phyloP scores from a whole-genome alignment of 352 stramenopile genomes.

The Saprolegnia diclina region DNA sequence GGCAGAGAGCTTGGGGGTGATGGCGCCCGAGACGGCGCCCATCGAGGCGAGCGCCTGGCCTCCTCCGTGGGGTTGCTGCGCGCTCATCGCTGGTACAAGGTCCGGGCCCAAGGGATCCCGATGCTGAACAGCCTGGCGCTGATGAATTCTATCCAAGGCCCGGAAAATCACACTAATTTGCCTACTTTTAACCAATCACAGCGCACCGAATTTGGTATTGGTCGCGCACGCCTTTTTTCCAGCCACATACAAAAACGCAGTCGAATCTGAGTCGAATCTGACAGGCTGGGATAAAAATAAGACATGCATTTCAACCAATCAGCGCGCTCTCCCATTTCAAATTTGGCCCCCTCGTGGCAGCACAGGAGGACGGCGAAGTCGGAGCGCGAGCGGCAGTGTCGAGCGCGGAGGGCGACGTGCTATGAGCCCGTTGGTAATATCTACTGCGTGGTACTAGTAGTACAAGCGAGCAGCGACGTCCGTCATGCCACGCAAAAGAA shows the following conservation, averaged over 20 bases:
- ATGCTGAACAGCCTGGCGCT: conserved; percentile 11
- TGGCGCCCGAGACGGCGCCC: background rate
- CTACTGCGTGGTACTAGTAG: too few species aligned
- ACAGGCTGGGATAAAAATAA: background rate
- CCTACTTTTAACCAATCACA: background rate
- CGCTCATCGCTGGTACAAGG: background rate
- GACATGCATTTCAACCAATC: background rate
- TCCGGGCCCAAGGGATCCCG: background rate
- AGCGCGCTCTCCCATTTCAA: background rate
- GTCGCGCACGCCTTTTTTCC: background rate
- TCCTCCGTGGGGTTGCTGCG: background rate
- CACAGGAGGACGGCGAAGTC: too few species aligned
- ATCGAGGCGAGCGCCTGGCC: background rate
- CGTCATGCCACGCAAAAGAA: too few species aligned
- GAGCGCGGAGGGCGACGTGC: too few species aligned
- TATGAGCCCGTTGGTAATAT: too few species aligned
- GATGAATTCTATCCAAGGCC: conserved; percentile 2
- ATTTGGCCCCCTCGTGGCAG: background rate
- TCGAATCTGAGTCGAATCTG: background rate
- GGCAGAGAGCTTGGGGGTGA: conserved; percentile 52
- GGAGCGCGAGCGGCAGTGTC: too few species aligned
- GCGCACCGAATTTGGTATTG: background rate
- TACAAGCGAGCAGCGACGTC: too few species aligned
- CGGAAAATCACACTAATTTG: conserved; percentile 16
- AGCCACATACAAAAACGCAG: background rate